Conservation (phyloP, 1,284 basidiomycete genomes). For the Thecaphora frezii region DNA sequence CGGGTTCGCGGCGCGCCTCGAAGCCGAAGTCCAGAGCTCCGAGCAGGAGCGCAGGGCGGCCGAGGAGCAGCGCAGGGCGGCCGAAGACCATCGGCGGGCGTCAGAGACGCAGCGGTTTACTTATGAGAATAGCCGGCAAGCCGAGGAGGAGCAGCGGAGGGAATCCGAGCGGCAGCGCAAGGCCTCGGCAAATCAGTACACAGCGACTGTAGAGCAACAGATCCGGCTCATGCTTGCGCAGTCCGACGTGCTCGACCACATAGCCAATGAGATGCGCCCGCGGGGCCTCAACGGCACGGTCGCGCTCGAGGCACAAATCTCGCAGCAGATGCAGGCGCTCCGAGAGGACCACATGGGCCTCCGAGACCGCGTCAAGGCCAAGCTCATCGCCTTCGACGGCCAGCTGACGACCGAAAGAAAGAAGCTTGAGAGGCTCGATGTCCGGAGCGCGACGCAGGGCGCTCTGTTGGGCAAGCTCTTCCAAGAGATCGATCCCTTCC, state of each 20-base stretch:
- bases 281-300: no score
- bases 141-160: no score
- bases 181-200: no score
- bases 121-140: no score
- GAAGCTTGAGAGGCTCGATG: slow-evolving; percentile 17
- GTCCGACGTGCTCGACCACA: not conserved
- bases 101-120: no score
- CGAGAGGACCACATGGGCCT: not conserved
- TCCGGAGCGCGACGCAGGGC: slow-evolving; percentile 27
- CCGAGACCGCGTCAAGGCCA: slow-evolving; percentile 1
- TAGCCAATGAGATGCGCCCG: not conserved
- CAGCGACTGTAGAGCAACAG: no score
- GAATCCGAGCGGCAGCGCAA: no score
- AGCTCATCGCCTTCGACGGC: slow-evolving; percentile 3
- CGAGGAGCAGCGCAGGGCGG: no score
- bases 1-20: not conserved
- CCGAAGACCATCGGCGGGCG: no score
- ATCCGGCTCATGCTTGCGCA: not conserved
- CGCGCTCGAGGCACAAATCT: not conserved
- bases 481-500: slow-evolving; percentile 30
- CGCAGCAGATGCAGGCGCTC: slow-evolving; percentile 2
- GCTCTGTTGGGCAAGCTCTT: slow-evolving; percentile 23
- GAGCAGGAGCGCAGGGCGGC: no score
- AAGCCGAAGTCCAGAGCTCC: no score
- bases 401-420: slow-evolving; percentile 6